These are phyloP conservation scores for Diversispora epigaea DNA, from an alignment of 192 early-diverging fungal species.

Conservation along the genomic window DNA sequence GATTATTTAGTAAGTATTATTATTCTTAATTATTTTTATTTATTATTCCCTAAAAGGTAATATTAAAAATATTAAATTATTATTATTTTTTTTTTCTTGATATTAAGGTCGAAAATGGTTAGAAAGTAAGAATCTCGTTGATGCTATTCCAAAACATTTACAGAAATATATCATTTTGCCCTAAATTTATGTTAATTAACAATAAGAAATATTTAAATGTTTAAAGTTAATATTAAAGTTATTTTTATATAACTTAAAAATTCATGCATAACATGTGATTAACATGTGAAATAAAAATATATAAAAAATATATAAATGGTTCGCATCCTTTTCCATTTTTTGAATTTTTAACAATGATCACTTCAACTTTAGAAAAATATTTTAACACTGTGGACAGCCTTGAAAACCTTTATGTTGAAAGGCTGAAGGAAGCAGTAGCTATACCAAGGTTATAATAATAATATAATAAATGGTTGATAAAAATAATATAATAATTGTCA, in stretches of 20 bases:
- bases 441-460: conserved; percentile 67
- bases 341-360: neutral
- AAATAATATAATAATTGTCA: neutral
- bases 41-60: neutral
- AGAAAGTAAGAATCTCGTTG: conserved; percentile 76
- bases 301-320: too few relatives aligned
- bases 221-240: too few relatives aligned
- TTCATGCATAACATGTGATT: neutral
- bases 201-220: too few relatives aligned
- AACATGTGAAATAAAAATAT: too few relatives aligned
- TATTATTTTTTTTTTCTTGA: neutral
- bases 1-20: conserved; percentile 67
- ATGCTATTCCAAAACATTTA: conserved; percentile 80
- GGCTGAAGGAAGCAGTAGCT: conserved; percentile 84
- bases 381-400: conserved; percentile 75
- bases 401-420: conserved; percentile 78
- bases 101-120: conserved; percentile 70
- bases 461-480: neutral
- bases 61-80: neutral
- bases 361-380: conserved; percentile 55
- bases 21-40: too few relatives aligned
- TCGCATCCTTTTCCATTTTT: too few relatives aligned
- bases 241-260: too few relatives aligned
- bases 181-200: too few relatives aligned
- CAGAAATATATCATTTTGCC: conserved; percentile 80